These are phyloP conservation scores for Dentipellis fragilis DNA, from an alignment of 768 basidiomycete genomes.

Conservation along the genomic window DNA sequence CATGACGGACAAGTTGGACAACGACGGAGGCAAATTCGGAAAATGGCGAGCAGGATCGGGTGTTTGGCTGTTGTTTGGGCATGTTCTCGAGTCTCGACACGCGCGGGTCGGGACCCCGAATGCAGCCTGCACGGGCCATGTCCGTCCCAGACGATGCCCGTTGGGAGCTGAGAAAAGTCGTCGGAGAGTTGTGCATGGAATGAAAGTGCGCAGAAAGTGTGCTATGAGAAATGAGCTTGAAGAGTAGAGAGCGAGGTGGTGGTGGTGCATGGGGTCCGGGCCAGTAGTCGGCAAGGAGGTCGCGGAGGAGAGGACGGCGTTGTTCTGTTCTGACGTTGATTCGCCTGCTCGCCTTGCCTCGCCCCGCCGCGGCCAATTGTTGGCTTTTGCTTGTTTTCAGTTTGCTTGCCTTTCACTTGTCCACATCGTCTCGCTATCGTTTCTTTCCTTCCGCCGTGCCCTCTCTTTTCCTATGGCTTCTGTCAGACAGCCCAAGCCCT, in stretches of 20 bases:
- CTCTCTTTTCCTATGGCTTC: slow-evolving; percentile 14
- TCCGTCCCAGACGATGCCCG: neutral
- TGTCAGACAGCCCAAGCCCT: slow-evolving; percentile 48
- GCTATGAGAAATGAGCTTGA: too few relatives aligned
- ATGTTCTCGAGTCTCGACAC: neutral
- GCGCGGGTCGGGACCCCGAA: neutral
- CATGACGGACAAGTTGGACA: neutral
- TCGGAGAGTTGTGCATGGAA: neutral
- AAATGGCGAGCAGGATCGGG: neutral
- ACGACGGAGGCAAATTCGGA: neutral
- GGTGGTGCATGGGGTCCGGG: neutral
- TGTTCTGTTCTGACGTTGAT: neutral
- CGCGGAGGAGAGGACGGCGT: neutral
- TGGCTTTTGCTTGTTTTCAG: neutral
- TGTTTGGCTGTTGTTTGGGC: neutral
- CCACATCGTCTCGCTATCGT: slow-evolving; percentile 18
- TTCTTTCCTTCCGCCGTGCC: slow-evolving; percentile 20
- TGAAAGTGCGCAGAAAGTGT: neutral
- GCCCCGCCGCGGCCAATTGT: neutral
- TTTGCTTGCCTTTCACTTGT: slow-evolving; percentile 20
- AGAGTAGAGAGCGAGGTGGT: neutral
- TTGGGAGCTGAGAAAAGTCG: neutral
- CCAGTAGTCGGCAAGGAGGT: neutral
- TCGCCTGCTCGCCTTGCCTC: neutral
- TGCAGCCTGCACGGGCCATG: slow-evolving; percentile 2